Base-by-base conservation (phyloP, 371 early-diverging fungal genomes). In the Cokeromyces recurvatus region DNA sequence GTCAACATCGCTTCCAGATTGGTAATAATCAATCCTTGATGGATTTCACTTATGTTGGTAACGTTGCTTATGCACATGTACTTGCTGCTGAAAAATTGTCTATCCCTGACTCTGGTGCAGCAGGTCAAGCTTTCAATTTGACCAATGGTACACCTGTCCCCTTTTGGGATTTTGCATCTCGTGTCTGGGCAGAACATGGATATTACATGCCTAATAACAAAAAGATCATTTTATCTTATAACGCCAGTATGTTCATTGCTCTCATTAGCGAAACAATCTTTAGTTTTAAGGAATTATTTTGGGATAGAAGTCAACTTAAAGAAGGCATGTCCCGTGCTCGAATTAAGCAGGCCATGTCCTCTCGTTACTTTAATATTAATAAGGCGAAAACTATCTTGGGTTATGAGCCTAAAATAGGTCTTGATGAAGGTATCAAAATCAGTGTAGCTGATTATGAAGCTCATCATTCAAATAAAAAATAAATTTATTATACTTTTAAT, bases 41-140 rank as follows among this genome's bases (percentile, higher is more conserved):
- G 71, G 95, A 95, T 60, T 93, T 85, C 63, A 95, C 95, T 9
- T 94, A 92, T 60, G 96, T 96, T 19, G 93, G 86, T 53, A 96
- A 96, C 48, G 84, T 89, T 11, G 93, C 95, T 3, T 82, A 91
- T 43, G 93, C 93, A 11, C 97, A 94, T 56, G 63, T 94, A 3
- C 72, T 93, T 42, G 94, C 94, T 10, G 89, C 87, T 2, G 86
- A 94, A 39, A 86, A 83, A 54, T 64, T 94, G 25, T 55, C 69
- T 5, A 61, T 61, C 23, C 46, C 69, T 8, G 37, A 54, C 10
- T 71, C 71, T 2, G 67, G 67, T 22, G 75, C 57, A 4, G 68
- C 68, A 11, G 84, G 86, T 9, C 68, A 92, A 77, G 89, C 85
- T 9, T 95, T 91, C 67, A 85, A 88, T 52, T 83, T 96, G 55